These are phyloP conservation scores for Dipodascopsis tothii DNA, from an alignment of 805 yeast species.

Conservation along the genomic window DNA sequence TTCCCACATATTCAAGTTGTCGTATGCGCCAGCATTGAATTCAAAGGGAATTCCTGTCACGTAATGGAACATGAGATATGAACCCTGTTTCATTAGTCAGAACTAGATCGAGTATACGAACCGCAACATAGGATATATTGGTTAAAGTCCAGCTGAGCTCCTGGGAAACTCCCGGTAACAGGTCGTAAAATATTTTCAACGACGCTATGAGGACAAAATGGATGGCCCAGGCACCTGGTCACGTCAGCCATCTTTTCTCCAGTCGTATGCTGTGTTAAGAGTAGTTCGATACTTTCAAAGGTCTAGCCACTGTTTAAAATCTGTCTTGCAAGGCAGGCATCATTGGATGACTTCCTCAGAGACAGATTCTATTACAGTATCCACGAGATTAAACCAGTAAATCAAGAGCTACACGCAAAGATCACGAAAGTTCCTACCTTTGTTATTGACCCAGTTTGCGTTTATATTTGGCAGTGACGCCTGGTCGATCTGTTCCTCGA, in stretches of 20 bases:
- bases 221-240: constrained; percentile 79
- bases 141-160: constrained; percentile 93
- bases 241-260: too few species aligned
- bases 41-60: constrained; percentile 97
- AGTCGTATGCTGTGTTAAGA: too few species aligned
- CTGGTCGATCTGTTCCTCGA: constrained; percentile 89
- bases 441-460: constrained; percentile 92
- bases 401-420: background rate
- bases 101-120: constrained; percentile 1
- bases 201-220: constrained; percentile 76
- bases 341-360: too few species aligned
- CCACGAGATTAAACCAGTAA: background rate
- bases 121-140: constrained; percentile 73
- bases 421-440: constrained; percentile 42
- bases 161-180: constrained; percentile 69
- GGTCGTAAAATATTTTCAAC: constrained; percentile 67
- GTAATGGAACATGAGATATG: constrained; percentile 92
- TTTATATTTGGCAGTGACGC: constrained; percentile 80
- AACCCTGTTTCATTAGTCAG: constrained; percentile 39
- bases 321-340: too few species aligned
- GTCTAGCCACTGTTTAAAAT: too few species aligned
- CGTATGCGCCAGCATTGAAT: constrained; percentile 93
- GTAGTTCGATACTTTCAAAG: too few species aligned
- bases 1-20: constrained; percentile 96
- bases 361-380: background rate